Percentiles rank a stretch among this genome's conserved stretches.
Conservation (phyloP, 306 rosid genomes). For the Erythrophleum fordii region DNA sequence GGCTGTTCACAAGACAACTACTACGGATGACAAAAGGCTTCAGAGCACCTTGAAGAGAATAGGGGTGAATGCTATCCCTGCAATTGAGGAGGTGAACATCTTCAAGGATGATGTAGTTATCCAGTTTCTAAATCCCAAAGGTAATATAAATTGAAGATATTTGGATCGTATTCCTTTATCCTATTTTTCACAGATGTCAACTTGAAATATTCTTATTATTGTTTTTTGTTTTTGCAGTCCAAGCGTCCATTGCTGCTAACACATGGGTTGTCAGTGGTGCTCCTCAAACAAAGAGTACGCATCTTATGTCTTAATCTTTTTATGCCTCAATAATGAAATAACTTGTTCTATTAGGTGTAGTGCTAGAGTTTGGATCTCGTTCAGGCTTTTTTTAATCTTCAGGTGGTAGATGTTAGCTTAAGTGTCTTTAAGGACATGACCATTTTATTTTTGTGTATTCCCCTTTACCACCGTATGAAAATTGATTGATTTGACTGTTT, state of each 20-base stretch:
- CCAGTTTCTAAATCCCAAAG: constrained; percentile 91
- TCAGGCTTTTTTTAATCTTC: neutral
- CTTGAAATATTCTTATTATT: constrained; percentile 40
- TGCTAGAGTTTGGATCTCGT: neutral
- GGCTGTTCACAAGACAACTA: constrained; percentile 98
- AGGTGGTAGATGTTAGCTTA: neutral
- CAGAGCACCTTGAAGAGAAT: constrained; percentile 98
- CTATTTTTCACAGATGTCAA: neutral
- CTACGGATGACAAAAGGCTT: constrained; percentile 96
- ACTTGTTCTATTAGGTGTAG: neutral
- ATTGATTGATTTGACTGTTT: neutral
- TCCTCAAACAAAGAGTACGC: constrained; percentile 93
- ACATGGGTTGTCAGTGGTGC: constrained; percentile 99
- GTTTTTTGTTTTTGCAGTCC: constrained; percentile 67
- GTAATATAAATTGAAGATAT: constrained; percentile 36
- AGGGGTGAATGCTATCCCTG: constrained; percentile 96
- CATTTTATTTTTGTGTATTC: neutral
- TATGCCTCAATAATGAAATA: constrained; percentile 1
- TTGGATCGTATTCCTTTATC: neutral
- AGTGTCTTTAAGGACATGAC: neutral
- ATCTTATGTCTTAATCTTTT: neutral
- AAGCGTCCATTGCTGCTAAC: constrained; percentile 97
- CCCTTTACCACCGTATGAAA: neutral
- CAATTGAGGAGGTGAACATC: constrained; percentile 95
- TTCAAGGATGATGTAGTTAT: constrained; percentile 95